phyloP scores from a whole-genome alignment of 2,329 filamentous ascomycete species.

The Colletotrichum brevisporum region DNA sequence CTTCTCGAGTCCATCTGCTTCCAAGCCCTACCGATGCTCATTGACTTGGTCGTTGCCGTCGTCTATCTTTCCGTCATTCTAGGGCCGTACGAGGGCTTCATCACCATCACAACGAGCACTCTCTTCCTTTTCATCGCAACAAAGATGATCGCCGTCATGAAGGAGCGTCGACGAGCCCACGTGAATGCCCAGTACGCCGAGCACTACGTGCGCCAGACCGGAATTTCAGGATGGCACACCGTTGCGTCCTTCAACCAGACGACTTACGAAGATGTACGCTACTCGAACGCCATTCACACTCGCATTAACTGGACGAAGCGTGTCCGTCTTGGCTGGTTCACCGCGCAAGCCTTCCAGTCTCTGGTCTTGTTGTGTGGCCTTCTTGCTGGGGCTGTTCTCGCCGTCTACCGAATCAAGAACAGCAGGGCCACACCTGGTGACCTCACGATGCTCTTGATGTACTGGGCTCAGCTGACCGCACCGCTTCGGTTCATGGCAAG shows the following conservation, averaged over 20 bases:
- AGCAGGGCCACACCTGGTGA: slow-evolving; percentile 73
- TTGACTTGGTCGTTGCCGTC: slow-evolving; percentile 72
- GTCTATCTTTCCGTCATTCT: slow-evolving; percentile 72
- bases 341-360: slow-evolving; percentile 45
- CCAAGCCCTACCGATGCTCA: slow-evolving; percentile 70
- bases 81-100: slow-evolving; percentile 73
- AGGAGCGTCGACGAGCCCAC: slow-evolving; percentile 63
- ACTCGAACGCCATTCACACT: slow-evolving; percentile 62
- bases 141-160: slow-evolving; percentile 65
- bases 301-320: slow-evolving; percentile 38
- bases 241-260: slow-evolving; percentile 73
- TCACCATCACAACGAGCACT: slow-evolving; percentile 70
- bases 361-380: slow-evolving; percentile 79
- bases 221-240: slow-evolving; percentile 72
- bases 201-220: slow-evolving; percentile 68
- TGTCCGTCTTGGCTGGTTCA: slow-evolving; percentile 38
- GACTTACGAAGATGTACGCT: slow-evolving; percentile 68
- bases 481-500: slow-evolving; percentile 79
- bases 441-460: slow-evolving; percentile 80
- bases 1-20: slow-evolving; percentile 72
- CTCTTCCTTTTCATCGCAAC: slow-evolving; percentile 69
- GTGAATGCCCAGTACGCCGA: slow-evolving; percentile 69
- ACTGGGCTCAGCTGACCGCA: slow-evolving; percentile 80
- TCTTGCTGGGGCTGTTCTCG: slow-evolving; percentile 72
- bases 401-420: slow-evolving; percentile 76